Conservation (phyloP, 495 filamentous ascomycete genomes). For the Bacidia rubella region DNA sequence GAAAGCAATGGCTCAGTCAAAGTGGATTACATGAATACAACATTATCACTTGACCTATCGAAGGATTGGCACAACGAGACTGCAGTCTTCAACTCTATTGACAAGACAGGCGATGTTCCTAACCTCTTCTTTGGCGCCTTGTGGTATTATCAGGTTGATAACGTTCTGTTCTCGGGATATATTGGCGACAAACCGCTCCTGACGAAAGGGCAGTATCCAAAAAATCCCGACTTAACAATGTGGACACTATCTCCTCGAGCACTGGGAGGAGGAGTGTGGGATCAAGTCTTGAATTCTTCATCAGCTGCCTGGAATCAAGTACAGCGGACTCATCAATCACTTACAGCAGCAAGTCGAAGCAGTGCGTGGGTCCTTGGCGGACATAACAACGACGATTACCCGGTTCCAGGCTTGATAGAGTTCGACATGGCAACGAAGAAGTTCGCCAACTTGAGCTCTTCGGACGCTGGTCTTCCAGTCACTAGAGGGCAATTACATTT, state of each 20-base stretch:
- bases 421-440: constrained; percentile 8
- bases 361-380: not conserved
- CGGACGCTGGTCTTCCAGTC: not conserved
- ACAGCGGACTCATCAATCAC: too few relatives aligned
- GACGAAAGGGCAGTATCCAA: not conserved
- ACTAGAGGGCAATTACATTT: constrained; percentile 5
- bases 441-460: constrained; percentile 9
- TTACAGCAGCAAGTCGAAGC: not conserved
- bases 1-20: not conserved
- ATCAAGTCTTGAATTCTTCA: not conserved
- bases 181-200: not conserved
- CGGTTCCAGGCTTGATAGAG: constrained; percentile 6
- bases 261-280: not conserved
- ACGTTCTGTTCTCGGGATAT: not conserved
- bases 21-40: not conserved
- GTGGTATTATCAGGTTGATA: constrained; percentile 12
- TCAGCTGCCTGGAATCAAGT: too few relatives aligned
- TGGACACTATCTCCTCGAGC: not conserved
- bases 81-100: not conserved
- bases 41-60: not conserved
- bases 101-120: not conserved
- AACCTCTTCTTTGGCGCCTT: not conserved
- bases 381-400: not conserved
- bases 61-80: not conserved
- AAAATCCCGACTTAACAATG: not conserved